These are phyloP conservation scores for Apophysomyces elegans DNA, from an alignment of 371 early-diverging fungal genomes.

Conservation along the genomic window DNA sequence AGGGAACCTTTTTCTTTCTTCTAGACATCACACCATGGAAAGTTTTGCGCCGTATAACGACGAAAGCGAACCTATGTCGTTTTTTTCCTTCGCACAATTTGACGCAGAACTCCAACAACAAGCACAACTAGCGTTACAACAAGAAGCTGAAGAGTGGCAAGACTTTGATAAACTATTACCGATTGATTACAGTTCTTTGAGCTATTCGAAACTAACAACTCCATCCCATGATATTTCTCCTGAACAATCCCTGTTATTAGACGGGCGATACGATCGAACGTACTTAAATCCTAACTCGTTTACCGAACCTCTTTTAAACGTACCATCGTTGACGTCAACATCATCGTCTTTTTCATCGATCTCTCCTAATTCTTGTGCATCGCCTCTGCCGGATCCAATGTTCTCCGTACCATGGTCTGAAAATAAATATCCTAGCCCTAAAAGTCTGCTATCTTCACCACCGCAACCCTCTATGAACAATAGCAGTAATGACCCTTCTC, in stretches of 20 bases:
- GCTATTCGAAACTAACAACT: conserved; percentile 1
- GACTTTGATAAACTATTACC: conserved; percentile 47
- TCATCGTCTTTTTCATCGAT: conserved; percentile 1
- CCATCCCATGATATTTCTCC: conserved; percentile 13
- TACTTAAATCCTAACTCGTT: neutral
- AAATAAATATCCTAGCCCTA: conserved; percentile 6
- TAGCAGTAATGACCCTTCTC: conserved; percentile 15
- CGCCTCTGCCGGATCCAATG: neutral
- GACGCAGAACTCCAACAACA: conserved; percentile 49
- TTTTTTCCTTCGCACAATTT: conserved; percentile 35
- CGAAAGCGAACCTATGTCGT: neutral
- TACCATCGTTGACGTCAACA: neutral
- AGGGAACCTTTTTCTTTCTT: conserved; percentile 1
- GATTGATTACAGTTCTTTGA: conserved; percentile 14
- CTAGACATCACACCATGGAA: conserved; percentile 4
- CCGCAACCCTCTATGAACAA: neutral
- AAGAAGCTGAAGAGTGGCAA: conserved; percentile 32
- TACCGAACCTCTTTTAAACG: neutral
- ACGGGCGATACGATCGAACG: conserved; percentile 4
- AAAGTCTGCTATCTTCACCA: conserved; percentile 1
- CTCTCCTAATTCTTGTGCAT: conserved; percentile 9
- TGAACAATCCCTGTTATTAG: neutral
- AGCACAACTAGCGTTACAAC: conserved; percentile 45
- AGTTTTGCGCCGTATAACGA: conserved; percentile 3
- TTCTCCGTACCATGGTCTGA: neutral